Evolutionary conservation across 768 basidiomycete genomes (phyloP).

Genomic region (Lactarius akahatsu): DNA sequence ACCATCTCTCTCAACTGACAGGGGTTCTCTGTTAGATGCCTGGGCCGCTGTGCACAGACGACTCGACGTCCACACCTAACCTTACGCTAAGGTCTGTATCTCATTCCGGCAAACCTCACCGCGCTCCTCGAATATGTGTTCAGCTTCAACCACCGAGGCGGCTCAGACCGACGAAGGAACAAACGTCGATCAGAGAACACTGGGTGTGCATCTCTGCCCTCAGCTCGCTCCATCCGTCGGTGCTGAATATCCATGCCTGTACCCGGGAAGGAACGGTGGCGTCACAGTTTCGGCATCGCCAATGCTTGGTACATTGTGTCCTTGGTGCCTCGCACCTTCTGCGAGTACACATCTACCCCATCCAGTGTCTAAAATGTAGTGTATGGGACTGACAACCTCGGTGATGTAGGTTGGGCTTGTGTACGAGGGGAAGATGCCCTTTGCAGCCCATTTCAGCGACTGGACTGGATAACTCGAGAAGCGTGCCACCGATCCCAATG

Average conservation of each 20-base stretch:
- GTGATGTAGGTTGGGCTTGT: neutral
- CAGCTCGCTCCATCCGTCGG: neutral
- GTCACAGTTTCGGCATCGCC: neutral
- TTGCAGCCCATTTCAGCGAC: neutral
- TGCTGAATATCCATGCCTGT: neutral
- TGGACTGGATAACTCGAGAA: neutral
- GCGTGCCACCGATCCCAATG: neutral
- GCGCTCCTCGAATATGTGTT: neutral
- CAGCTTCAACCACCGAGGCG: neutral
- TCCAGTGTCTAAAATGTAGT: neutral
- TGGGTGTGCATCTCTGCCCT: neutral
- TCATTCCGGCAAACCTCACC: neutral
- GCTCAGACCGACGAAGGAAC: neutral
- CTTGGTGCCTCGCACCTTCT: neutral
- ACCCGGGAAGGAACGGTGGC: neutral
- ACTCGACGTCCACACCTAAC: conserved; percentile 4
- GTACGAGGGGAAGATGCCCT: neutral
- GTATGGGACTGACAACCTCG: neutral
- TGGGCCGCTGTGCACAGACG: too few species aligned
- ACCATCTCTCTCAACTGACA: neutral
- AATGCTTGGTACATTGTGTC: neutral
- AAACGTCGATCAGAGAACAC: neutral
- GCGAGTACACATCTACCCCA: neutral
- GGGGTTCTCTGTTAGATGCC: neutral
- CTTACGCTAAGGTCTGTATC: conserved; percentile 8